Percentiles rank a stretch among this genome's conserved stretches.
phyloP scores from a whole-genome alignment of 176 grass and related monocot genomes.

The Alopecurus myosuroides region DNA sequence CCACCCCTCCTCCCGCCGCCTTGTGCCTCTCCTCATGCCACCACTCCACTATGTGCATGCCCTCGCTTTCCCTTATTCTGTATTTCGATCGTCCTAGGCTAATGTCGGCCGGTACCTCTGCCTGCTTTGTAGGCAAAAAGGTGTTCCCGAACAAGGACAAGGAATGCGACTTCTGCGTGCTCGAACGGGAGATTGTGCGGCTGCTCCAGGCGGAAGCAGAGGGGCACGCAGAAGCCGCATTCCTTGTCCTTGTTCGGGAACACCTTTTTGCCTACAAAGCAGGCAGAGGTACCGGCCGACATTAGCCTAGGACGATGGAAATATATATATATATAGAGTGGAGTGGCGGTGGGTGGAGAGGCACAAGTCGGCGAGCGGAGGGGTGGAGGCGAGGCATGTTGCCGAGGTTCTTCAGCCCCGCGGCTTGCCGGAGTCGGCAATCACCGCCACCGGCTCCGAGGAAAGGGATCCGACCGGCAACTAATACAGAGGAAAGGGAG shows the following conservation, averaged over 20 bases:
- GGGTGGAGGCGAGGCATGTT: conserved; percentile 92
- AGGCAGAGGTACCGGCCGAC: conserved; percentile 1
- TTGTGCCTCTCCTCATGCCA: conserved; percentile 68
- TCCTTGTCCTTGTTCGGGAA: conserved; percentile 82
- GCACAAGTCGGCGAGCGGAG: conserved; percentile 79
- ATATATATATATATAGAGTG: conserved; percentile 41
- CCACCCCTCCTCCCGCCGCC: conserved; percentile 71
- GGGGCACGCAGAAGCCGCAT: conserved; percentile 67
- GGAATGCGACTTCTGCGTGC: conserved; percentile 79
- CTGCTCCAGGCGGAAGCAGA: conserved; percentile 36
- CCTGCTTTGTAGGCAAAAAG: conserved; percentile 51
- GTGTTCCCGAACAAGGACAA: conserved; percentile 71
- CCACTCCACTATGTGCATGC: conserved; percentile 76
- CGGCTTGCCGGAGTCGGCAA: conserved; percentile 53
- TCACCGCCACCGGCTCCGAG: conserved; percentile 41
- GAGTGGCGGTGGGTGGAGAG: conserved; percentile 70
- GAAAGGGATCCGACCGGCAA: too few relatives aligned
- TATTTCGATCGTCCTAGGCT: not conserved
- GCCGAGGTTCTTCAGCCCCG: conserved; percentile 86
- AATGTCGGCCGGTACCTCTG: conserved; percentile 14
- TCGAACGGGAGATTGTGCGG: conserved; percentile 66
- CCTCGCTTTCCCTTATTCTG: not conserved
- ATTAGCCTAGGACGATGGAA: conserved; percentile 17
- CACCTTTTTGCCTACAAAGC: conserved; percentile 53
- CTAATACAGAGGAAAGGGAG: too few relatives aligned